phyloP scores from a whole-genome alignment of 768 basidiomycete genomes.

The Tulasnella sp. region DNA sequence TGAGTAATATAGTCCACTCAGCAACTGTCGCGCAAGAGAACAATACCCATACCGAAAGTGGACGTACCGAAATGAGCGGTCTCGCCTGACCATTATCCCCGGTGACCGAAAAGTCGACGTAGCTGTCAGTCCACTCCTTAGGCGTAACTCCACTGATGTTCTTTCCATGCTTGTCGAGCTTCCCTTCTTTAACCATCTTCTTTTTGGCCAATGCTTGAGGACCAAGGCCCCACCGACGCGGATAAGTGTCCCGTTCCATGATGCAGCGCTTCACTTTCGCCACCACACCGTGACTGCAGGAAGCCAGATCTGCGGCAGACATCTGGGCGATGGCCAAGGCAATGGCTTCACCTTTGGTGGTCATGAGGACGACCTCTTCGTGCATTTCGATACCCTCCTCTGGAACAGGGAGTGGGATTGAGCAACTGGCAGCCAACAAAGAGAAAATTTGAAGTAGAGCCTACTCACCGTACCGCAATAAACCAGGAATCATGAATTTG shows the following conservation, averaged over 20 bases:
- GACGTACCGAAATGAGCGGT: conserved; percentile 15
- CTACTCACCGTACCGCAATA: conserved; percentile 74
- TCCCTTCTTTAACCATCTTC: conserved; percentile 97
- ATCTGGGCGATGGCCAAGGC: conserved; percentile 94
- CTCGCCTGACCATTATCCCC: conserved; percentile 42
- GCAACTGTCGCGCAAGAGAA: conserved; percentile 41
- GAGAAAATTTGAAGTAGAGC: not conserved
- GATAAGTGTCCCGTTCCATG: conserved; percentile 99
- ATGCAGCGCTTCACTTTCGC: conserved; percentile 99
- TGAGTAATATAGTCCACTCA: conserved; percentile 34
- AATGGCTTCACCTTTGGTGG: conserved; percentile 79
- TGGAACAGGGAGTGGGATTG: conserved; percentile 4
- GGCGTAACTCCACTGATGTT: conserved; percentile 85
- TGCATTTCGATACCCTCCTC: conserved; percentile 49
- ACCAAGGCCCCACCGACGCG: conserved; percentile 97
- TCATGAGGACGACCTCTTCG: conserved; percentile 52
- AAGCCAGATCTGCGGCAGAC: conserved; percentile 97
- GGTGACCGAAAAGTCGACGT: conserved; percentile 80
- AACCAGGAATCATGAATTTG: conserved; percentile 98
- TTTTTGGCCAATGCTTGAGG: conserved; percentile 96
- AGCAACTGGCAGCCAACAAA: not conserved
- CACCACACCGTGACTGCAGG: conserved; percentile 97
- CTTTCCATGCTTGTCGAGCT: conserved; percentile 92
- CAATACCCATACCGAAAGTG: conserved; percentile 39
- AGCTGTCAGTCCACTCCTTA: conserved; percentile 84